Base-by-base conservation (phyloP, 2,329 filamentous ascomycete species). In the Fusarium subglutinans region DNA sequence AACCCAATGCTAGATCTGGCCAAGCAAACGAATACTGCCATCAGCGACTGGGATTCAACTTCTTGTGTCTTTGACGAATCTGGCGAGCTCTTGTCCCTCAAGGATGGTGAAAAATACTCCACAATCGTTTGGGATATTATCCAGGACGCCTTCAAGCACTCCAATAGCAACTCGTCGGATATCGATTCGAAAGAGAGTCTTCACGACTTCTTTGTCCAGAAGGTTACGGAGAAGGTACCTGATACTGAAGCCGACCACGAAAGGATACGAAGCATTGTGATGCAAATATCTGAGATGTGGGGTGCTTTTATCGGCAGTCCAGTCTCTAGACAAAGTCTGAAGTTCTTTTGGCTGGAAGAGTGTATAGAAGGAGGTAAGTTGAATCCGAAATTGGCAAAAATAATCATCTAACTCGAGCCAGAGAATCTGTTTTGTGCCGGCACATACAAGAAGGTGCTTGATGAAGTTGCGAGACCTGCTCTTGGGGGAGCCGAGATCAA, bases 311-410 rank as follows among this genome's bases (percentile, higher is more conserved):
- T 94, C 11, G 93, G 93, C 20, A 91, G 88, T 66, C 87, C 90
- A 1, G 84, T 93, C 14, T 82, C 86, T 59, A 87, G 79, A 33
- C 93, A 95, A 79, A 94, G 91, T 75, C 83, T 94, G 38, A 93
- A 91, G 82, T 94, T 90, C 82, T 93, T 94, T 79, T 94, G 92
- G 91, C 80, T 95, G 10, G 93, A 95, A 79, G 92, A 94, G 81
- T 93, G 91, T 73, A 91, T 94, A 59, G 92, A 94, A 78, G 92
- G 92, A 51, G 88, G 89, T 89, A 79, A 75, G 84, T 77, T 9
- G 22, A 47, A 22, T 6, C 14, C 10, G 28, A 10, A 28, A 13
- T 9, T 5, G 3, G 22, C n/a, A 26, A 14, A 43, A 5, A 5
- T 18, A 4, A 28, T n/a, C 26, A 37, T 18, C 45, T 70, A 48